Evolutionary conservation across 129 eudicot genomes (phyloP).

Genomic region (Helianthus annuus): DNA sequence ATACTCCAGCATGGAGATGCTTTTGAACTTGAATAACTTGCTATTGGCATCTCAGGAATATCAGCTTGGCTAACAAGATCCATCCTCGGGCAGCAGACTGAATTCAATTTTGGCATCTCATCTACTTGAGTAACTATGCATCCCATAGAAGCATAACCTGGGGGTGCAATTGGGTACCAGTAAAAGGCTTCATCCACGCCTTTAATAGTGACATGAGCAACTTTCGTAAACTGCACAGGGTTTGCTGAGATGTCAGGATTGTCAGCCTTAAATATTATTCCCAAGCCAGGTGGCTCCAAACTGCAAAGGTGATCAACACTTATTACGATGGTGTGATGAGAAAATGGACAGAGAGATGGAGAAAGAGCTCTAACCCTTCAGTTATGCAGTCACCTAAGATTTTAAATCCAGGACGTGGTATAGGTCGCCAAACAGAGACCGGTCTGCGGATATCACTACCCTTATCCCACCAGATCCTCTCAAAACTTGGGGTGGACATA

Average conservation of each 20-base stretch:
- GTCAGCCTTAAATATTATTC: constrained; percentile 75
- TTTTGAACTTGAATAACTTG: constrained; percentile 60
- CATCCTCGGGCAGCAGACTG: constrained; percentile 81
- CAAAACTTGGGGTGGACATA: constrained; percentile 82
- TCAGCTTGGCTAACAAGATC: constrained; percentile 90
- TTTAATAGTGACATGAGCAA: constrained; percentile 72
- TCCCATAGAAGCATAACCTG: constrained; percentile 96
- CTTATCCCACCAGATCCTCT: constrained; percentile 99
- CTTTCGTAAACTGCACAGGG: constrained; percentile 84
- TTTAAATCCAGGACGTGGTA: constrained; percentile 75
- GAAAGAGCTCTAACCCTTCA: constrained; percentile 66
- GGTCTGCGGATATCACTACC: constrained; percentile 85
- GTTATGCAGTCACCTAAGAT: constrained; percentile 89
- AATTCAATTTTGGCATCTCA: constrained; percentile 64
- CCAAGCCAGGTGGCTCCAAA: constrained; percentile 97
- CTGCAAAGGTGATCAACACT: constrained; percentile 41
- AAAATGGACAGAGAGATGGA: background rate
- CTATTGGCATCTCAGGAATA: constrained; percentile 73
- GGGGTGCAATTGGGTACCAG: constrained; percentile 98
- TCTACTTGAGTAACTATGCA: constrained; percentile 74
- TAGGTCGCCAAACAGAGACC: constrained; percentile 90
- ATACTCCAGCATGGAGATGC: constrained; percentile 89
- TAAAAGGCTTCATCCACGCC: constrained; percentile 82
- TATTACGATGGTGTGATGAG: constrained; percentile 8
- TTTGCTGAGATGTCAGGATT: constrained; percentile 75